These are phyloP conservation scores for Gymnopus androsaceus DNA, from an alignment of 1,284 basidiomycete genomes.

Conservation along the genomic window DNA sequence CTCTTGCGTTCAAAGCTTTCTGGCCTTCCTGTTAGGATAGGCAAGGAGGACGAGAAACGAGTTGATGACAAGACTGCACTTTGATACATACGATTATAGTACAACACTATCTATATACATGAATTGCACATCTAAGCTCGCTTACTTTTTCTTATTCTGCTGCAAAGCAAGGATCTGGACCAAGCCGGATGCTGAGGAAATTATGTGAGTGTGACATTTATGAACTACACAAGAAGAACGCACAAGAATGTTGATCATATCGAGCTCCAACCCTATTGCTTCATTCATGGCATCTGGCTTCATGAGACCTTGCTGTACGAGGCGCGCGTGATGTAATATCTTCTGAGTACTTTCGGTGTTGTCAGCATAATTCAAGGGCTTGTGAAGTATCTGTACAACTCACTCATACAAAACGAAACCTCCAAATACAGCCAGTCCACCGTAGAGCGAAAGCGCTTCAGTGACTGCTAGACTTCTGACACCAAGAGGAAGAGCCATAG, in stretches of 20 bases:
- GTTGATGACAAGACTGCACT: slow-evolving; percentile 10
- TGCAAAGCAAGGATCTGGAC: slow-evolving; percentile 82
- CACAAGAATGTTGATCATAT: slow-evolving; percentile 91
- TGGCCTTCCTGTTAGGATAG: slow-evolving; percentile 60
- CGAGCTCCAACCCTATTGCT: slow-evolving; percentile 78
- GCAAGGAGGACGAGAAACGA: slow-evolving; percentile 10
- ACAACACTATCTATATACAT: neutral
- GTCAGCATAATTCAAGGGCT: slow-evolving; percentile 1
- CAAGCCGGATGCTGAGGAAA: slow-evolving; percentile 73
- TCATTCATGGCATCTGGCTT: slow-evolving; percentile 79
- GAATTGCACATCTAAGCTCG: neutral
- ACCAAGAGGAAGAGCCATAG: slow-evolving; percentile 83
- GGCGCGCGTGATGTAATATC: slow-evolving; percentile 75
- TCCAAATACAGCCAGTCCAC: slow-evolving; percentile 85
- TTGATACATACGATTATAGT: neutral
- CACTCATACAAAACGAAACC: slow-evolving; percentile 89
- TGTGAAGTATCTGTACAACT: slow-evolving; percentile 26
- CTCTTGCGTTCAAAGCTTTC: slow-evolving; percentile 79
- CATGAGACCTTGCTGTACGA: slow-evolving; percentile 70
- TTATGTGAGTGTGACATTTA: too few species aligned
- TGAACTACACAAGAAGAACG: too few species aligned
- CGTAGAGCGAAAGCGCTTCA: slow-evolving; percentile 82
- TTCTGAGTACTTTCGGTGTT: slow-evolving; percentile 65
- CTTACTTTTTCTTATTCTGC: slow-evolving; percentile 49
- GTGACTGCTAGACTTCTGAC: slow-evolving; percentile 75